phyloP scores from a whole-genome alignment of 768 basidiomycete genomes.

The Psilocybe cubensis region DNA sequence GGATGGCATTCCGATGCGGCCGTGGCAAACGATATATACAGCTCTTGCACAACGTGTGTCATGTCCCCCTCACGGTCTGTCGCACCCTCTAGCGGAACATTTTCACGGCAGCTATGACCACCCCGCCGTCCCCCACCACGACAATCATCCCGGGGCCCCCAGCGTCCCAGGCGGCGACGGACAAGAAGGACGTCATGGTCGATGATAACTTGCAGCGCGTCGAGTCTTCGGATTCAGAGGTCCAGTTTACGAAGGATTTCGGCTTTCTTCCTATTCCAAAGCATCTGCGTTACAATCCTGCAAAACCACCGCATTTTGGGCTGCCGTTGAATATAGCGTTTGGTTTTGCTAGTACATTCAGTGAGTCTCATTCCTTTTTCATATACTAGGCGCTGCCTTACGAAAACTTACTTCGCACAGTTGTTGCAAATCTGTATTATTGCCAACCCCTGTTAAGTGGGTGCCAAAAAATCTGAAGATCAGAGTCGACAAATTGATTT shows the following conservation, averaged over 20 bases:
- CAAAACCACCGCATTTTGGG: slow-evolving; percentile 57
- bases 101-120: not conserved
- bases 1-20: not conserved
- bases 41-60: not conserved
- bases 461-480: not conserved
- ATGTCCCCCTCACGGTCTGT: not conserved
- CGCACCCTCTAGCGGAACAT: not conserved
- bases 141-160: not conserved
- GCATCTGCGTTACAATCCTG: slow-evolving; percentile 52
- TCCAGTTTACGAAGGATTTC: slow-evolving; percentile 43
- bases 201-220: not conserved
- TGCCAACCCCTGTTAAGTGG: slow-evolving; percentile 75
- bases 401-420: slow-evolving; percentile 32
- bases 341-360: slow-evolving; percentile 65
- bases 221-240: not conserved
- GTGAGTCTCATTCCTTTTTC: slow-evolving; percentile 27
- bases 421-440: slow-evolving; percentile 78
- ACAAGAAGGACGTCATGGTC: not conserved
- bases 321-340: slow-evolving; percentile 58
- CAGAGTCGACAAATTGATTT: not conserved
- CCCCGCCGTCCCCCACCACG: not conserved
- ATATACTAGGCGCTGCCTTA: not conserved
- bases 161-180: not conserved
- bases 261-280: slow-evolving; percentile 67
- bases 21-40: not conserved